Evolutionary conservation across 768 basidiomycete genomes (phyloP), one percentile per base, ranked within the genome.

Genomic region (Tylopilus intermedius): DNA sequence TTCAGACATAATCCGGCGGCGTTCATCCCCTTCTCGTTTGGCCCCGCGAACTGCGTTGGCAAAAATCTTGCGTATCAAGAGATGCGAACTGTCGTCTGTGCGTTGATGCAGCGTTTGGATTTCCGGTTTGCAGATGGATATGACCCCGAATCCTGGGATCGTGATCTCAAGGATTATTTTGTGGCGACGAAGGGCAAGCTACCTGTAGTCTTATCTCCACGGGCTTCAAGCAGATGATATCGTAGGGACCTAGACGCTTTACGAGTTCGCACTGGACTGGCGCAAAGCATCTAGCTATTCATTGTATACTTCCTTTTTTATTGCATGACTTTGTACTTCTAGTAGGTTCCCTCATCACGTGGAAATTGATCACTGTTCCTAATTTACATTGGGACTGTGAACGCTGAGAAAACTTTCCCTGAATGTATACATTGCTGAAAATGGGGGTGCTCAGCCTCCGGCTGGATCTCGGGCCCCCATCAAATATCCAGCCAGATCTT

Each of bases 11-110:
- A 77, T 45, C 49, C 64, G 35, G 59, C 63, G 14, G 76, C 75
- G 2, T 78, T 72, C 53, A 71, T 78, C 29, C 74, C 77, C 7
- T 78, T 78, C 53, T 77, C 76, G 11, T 63, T 61, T 43, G 77
- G 77, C 2, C 74, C 76, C 8, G 67, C 71, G 13, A 75, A 70
- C 26, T 79, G 77, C 54, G 74, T 72, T 4, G 77, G 77, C 3
- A 72, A 72, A 58, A 70, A 67, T 37, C 68, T 79, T 8, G 77
- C 77, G 4, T 63, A 68, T 47, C 68, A 69, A 49, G 74, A 79
- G 58, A 71, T 78, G 60, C 69, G 73, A 39, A 71, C 68, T 46
- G 66, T 73, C 6, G 54, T 74, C 10, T 68, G 70, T 51, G 54
- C 62, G 47, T 59, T 77, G 55, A 62, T 79, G 59, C 74, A 72